phyloP scores from a whole-genome alignment of 257 asterid genomes.

The Solanum infundibuliforme region DNA sequence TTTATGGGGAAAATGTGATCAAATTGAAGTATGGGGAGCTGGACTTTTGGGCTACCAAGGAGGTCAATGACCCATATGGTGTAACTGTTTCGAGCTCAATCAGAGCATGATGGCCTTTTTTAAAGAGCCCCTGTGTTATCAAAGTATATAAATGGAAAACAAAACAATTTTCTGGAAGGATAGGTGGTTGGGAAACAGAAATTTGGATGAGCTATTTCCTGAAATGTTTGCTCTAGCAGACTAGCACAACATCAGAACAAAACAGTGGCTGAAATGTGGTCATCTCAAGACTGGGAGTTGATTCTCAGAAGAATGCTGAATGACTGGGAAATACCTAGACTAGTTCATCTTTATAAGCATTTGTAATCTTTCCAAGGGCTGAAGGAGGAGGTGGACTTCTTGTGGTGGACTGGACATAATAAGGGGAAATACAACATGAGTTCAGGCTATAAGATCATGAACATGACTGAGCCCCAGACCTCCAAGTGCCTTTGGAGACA shows the following conservation, averaged over 20 bases:
- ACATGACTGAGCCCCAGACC: neutral
- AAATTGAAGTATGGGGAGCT: neutral
- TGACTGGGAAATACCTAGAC: neutral
- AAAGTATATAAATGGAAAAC: neutral
- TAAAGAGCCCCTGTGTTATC: neutral
- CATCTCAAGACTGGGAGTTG: neutral
- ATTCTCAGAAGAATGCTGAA: neutral
- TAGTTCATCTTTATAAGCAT: neutral
- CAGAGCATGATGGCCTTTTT: neutral
- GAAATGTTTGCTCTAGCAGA: neutral
- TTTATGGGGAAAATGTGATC: neutral
- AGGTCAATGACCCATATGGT: neutral
- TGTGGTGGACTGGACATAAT: neutral
- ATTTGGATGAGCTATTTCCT: neutral
- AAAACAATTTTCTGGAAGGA: neutral
- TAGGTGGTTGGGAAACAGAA: neutral
- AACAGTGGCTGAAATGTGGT: neutral
- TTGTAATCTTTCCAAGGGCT: neutral
- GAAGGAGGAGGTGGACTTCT: neutral
- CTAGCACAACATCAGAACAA: neutral
- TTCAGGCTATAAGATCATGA: neutral
- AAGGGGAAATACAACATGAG: neutral
- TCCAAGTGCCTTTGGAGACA: neutral
- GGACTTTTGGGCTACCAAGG: neutral
- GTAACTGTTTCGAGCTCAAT: neutral